Evolutionary conservation across 345 rosid species (phyloP), one percentile per base, ranked within the genome.

Genomic region (Citrus glauca): DNA sequence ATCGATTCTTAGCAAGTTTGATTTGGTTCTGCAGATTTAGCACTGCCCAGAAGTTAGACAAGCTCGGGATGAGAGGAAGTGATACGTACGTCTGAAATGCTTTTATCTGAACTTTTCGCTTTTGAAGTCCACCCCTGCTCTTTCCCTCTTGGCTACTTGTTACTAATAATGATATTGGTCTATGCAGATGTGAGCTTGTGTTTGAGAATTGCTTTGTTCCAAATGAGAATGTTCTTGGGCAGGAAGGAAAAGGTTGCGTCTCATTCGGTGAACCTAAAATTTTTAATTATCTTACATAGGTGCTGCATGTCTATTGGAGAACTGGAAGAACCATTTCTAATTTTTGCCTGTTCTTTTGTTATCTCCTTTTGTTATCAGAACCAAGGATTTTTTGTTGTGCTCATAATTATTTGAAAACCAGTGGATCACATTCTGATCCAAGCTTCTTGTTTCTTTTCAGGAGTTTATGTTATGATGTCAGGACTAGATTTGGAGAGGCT

Each of bases 31-130:
- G 87, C 94, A 95, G 99, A 84, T 95, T 90, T 84, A 91, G 90
- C 79, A 93, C 98, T 42, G 98, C 99, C 82, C 98, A 95, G 87
- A 95, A 95, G 75, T 79, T 95, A 82, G 99, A 95, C 88, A 95
- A 93, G 84, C 97, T 92, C 62, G 98, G 99, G 74, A 95, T 95
- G 98, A 91, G 97, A 27, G 99, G 99, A 87, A 93, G 99, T 66
- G 99, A 95, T 82, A 95, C 98, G 96, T 95, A 89, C 68, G 86
- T 61, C 60, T 66, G 67, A 67, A 75, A 63, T 78, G 50, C 77
- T 82, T 57, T 78, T 9, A 17, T 71, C 38, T 70, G 69, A 61
- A 76, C 8, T 74, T 80, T 14, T 79, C 35, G 71, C 60, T 78
- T 81, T 75, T 66, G 10, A 28, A 63, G 20, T 77, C 75, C 33